Evolutionary conservation across 495 filamentous ascomycete genomes (phyloP).

Genomic region (Echria macrotheca): DNA sequence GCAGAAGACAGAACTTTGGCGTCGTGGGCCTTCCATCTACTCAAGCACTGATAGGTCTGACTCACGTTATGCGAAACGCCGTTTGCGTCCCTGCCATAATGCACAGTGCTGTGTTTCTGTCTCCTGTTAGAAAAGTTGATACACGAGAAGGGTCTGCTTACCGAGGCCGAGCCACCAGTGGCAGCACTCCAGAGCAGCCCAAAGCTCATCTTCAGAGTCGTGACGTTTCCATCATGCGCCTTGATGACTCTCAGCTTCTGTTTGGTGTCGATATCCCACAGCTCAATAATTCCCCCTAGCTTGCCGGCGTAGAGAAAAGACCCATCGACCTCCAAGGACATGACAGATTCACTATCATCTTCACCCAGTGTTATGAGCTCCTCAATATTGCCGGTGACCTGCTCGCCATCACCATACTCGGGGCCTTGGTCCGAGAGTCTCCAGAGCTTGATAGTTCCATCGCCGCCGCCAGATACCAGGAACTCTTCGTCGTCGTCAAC

Average conservation of each 20-base stretch:
- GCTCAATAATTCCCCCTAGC: slow-evolving; percentile 82
- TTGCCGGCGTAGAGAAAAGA: slow-evolving; percentile 87
- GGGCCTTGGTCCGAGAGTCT: slow-evolving; percentile 45
- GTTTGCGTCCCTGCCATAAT: slow-evolving; percentile 46
- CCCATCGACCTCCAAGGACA: slow-evolving; percentile 78
- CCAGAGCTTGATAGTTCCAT: slow-evolving; percentile 92
- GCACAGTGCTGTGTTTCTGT: slow-evolving; percentile 54
- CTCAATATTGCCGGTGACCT: slow-evolving; percentile 46
- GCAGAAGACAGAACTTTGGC: slow-evolving; percentile 86
- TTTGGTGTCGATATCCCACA: slow-evolving; percentile 94
- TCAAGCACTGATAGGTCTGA: slow-evolving; percentile 78
- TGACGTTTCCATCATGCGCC: slow-evolving; percentile 74
- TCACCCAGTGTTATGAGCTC: slow-evolving; percentile 66
- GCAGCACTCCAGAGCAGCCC: slow-evolving; percentile 80
- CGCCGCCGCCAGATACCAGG: slow-evolving; percentile 84
- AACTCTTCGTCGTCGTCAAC: slow-evolving; percentile 67
- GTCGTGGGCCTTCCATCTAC: slow-evolving; percentile 77
- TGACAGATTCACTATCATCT: slow-evolving; percentile 70
- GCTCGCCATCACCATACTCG: slow-evolving; percentile 29
- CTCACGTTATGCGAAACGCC: slow-evolving; percentile 64
- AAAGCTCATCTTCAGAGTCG: slow-evolving; percentile 76
- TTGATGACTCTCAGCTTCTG: slow-evolving; percentile 83
- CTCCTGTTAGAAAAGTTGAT: slow-evolving; percentile 7
- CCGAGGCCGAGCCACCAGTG: slow-evolving; percentile 73
- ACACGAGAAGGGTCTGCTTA: slow-evolving; percentile 33